Evolutionary conservation across 257 asterid genomes (phyloP).

Genomic region (Salvia miltiorrhiza): DNA sequence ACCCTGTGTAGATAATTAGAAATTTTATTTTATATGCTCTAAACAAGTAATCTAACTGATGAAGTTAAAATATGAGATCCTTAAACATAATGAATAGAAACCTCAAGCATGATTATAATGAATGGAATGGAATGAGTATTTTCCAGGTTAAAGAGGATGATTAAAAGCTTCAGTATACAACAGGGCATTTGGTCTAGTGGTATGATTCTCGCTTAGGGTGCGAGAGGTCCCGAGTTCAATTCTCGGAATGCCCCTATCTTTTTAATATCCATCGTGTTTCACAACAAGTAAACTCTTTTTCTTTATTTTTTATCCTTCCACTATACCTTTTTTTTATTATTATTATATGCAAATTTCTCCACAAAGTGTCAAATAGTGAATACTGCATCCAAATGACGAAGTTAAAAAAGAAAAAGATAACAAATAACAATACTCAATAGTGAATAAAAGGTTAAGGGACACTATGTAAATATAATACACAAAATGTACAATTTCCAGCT

Average conservation of each 20-base stretch:
- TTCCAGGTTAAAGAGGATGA: not conserved
- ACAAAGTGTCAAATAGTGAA: not conserved
- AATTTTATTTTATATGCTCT: too few relatives aligned
- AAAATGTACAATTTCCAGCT: not conserved
- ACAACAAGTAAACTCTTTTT: not conserved
- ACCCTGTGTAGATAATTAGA: not conserved
- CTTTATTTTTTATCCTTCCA: not conserved
- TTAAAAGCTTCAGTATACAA: not conserved
- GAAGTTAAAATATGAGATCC: not conserved
- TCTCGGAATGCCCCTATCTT: not conserved
- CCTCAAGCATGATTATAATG: not conserved
- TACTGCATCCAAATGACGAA: not conserved
- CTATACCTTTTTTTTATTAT: not conserved
- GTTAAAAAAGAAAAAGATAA: too few relatives aligned
- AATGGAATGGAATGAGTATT: not conserved
- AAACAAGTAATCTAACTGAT: not conserved
- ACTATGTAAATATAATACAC: not conserved
- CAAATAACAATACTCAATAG: too few relatives aligned
- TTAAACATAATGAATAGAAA: not conserved
- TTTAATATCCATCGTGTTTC: not conserved
- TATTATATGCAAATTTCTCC: not conserved
- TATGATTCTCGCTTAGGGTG: constrained; percentile 54
- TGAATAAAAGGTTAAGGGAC: not conserved
- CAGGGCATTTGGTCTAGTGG: constrained; percentile 9
- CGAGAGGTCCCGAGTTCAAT: constrained; percentile 62